Evolutionary conservation across 2,329 filamentous ascomycete genomes (phyloP), one percentile per base, ranked within the genome.

Genomic region (Chrysosphaeria jannelii): DNA sequence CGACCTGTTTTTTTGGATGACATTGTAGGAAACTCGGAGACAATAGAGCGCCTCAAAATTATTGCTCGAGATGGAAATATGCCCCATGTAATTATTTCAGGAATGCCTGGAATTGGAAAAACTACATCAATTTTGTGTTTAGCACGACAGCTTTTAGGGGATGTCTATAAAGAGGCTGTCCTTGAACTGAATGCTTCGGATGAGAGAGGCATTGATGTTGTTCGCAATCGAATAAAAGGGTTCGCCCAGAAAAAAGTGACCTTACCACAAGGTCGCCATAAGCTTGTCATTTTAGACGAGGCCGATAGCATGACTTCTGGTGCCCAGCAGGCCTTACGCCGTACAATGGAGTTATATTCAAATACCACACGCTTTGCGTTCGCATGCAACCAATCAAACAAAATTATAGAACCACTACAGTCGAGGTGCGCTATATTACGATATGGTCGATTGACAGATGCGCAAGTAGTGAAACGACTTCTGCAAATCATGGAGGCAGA

Each of bases 211-310:
- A 97, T 97, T 41, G 85, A 97, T 38, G 85, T 97, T 10, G 85
- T 97, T 13, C 65, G 85, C 24, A 91, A 91, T 42, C 58, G 85
- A 31, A 97, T 97, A 52, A 97, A 97, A 49, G 78, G 76, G 6
- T 97, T 97, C 38, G 85, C 85, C 4, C 85, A 93, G 45, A 97
- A 97, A 47, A 97, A 97, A 47, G 85, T 97, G 34, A 97, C 85
- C 2, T 54, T 97, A 8, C 78, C 85, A 0, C 51, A 66, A 1
- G 85, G 85, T 6, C 62, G 79, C 25, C 85, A 97, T 44, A 97
- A 97, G 51, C 53, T 97, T 23, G 76, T 97, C 23, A 93, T 97
- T 33, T 64, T 97, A 27, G 85, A 97, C 44, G 85, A 97, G 50
- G 85, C 85, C 28, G 85, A 97, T 53, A 79, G 69, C 42, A 97